Percentiles rank a stretch among this genome's conserved stretches.
Conservation (phyloP, 805 yeast species). For the Saccharomycopsis schoenii region DNA sequence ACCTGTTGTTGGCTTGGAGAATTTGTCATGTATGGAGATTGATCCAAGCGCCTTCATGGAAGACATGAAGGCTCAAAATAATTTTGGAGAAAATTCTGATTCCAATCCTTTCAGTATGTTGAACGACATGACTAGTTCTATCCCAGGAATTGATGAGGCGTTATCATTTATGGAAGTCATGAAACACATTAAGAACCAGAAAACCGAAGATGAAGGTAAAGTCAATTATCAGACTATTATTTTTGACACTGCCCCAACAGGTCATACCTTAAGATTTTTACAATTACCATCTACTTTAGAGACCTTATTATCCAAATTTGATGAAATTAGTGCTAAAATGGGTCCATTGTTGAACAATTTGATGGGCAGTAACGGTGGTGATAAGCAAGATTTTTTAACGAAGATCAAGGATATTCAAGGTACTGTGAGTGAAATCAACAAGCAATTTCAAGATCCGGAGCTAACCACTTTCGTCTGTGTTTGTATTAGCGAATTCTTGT, state of each 20-base stretch:
- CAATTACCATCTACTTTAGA: slow-evolving; percentile 91
- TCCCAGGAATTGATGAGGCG: slow-evolving; percentile 98
- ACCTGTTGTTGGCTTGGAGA: slow-evolving; percentile 77
- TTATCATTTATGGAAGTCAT: slow-evolving; percentile 95
- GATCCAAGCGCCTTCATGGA: slow-evolving; percentile 92
- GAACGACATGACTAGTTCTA: slow-evolving; percentile 66
- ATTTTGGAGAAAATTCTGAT: slow-evolving; percentile 37
- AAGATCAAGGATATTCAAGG: slow-evolving; percentile 75
- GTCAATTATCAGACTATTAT: slow-evolving; percentile 76
- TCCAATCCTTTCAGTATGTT: slow-evolving; percentile 29
- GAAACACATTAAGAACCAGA: slow-evolving; percentile 84
- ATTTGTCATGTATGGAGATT: slow-evolving; percentile 95
- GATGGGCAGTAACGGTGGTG: slow-evolving; percentile 51
- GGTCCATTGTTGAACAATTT: slow-evolving; percentile 83
- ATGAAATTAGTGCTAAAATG: slow-evolving; percentile 73
- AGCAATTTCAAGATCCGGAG: slow-evolving; percentile 93
- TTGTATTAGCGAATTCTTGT: slow-evolving; percentile 93
- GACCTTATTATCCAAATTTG: slow-evolving; percentile 75
- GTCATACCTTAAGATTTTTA: slow-evolving; percentile 90
- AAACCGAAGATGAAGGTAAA: slow-evolving; percentile 23
- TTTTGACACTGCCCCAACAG: slow-evolving; percentile 99
- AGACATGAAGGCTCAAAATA: slow-evolving; percentile 57
- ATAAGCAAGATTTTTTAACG: slow-evolving; percentile 57
- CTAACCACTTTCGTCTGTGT: slow-evolving; percentile 93
- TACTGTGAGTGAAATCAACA: slow-evolving; percentile 78